These are phyloP conservation scores for Amesomyces nigricolor DNA, from an alignment of 2,329 filamentous ascomycete species.

Conservation along the genomic window DNA sequence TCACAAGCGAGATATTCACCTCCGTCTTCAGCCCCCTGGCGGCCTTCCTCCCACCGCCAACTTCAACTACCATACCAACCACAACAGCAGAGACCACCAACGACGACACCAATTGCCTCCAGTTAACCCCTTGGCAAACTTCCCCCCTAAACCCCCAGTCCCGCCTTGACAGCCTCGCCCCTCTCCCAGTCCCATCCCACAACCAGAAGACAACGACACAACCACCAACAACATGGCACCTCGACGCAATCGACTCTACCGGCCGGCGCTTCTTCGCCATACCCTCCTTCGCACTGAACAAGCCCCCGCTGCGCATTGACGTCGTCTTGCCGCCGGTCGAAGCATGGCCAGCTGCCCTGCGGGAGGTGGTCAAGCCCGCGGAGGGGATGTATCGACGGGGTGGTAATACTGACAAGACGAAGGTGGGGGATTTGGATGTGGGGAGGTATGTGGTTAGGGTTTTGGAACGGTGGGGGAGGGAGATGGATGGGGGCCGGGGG, in stretches of 20 bases:
- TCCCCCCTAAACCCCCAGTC: constrained; percentile 12
- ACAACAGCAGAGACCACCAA: background rate
- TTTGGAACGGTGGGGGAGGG: constrained; percentile 13
- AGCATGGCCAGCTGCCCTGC: constrained; percentile 9
- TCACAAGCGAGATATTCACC: constrained; percentile 20
- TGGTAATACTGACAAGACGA: background rate
- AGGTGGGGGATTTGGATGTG: constrained; percentile 1
- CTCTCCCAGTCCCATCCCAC: background rate
- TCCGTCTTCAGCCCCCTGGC: constrained; percentile 24
- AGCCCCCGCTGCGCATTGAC: constrained; percentile 23
- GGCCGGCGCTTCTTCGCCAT: constrained; percentile 19
- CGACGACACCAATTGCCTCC: background rate
- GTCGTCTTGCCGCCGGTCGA: constrained; percentile 21
- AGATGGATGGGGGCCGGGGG: background rate
- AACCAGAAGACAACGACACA: background rate
- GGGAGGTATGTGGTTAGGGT: constrained; percentile 14
- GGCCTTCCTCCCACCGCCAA: constrained; percentile 11
- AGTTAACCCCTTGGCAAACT: constrained; percentile 1
- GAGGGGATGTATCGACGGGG: constrained; percentile 1
- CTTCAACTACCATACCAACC: background rate
- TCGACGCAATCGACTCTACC: constrained; percentile 20
- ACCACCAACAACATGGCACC: constrained; percentile 11
- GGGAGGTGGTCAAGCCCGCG: constrained; percentile 12
- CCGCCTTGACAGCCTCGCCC: constrained; percentile 14
- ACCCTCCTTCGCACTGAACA: constrained; percentile 18